Percentiles rank a stretch among this genome's conserved stretches.
Conservation (phyloP, 1,139 yeast species). For the Geotrichum europaeum region DNA sequence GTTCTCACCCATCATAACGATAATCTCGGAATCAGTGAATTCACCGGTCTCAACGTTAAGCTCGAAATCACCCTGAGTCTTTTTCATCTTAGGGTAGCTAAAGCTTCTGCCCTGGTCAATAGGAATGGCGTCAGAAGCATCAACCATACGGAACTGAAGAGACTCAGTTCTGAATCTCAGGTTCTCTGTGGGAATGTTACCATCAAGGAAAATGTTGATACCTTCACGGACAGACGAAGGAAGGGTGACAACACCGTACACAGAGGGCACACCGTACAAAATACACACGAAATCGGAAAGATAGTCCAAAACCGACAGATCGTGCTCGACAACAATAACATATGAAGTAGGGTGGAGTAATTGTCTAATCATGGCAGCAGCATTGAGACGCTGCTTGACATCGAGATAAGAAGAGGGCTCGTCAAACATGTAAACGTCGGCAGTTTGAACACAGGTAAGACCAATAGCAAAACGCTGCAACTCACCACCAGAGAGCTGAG, state of each 20-base stretch:
- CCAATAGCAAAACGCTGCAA: constrained; percentile 97
- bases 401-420: constrained; percentile 98
- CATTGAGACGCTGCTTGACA: constrained; percentile 97
- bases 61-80: constrained; percentile 94
- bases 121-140: constrained; percentile 61
- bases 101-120: constrained; percentile 75
- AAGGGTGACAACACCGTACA: constrained; percentile 94
- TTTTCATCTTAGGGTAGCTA: constrained; percentile 71
- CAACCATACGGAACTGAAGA: constrained; percentile 88
- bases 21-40: constrained; percentile 91
- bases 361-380: constrained; percentile 89
- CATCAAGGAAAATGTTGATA: constrained; percentile 94
- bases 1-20: constrained; percentile 99
- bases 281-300: constrained; percentile 95
- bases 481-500: constrained; percentile 94
- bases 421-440: constrained; percentile 97
- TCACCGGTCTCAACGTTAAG: constrained; percentile 78
- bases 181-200: constrained; percentile 95
- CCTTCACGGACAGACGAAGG: constrained; percentile 98
- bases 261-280: constrained; percentile 94
- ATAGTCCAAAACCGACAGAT: constrained; percentile 92
- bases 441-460: constrained; percentile 90
- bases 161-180: constrained; percentile 95
- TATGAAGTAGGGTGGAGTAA: constrained; percentile 66
- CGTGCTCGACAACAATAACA: constrained; percentile 97